Base-by-base conservation (phyloP, 1,284 basidiomycete species). In the Gomphus bonarii region DNA sequence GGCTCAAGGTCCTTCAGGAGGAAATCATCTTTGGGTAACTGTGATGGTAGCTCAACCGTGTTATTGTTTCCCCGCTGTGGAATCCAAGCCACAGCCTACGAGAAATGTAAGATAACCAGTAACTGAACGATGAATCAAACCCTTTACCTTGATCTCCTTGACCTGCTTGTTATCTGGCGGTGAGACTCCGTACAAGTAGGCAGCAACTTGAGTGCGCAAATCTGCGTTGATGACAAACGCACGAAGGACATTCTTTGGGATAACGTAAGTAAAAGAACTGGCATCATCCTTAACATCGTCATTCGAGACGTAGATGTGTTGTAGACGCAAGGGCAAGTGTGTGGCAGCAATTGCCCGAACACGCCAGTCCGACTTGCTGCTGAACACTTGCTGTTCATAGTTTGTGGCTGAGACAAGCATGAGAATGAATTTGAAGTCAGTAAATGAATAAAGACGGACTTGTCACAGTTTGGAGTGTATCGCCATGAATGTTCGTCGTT, bases 291-390 rank as follows among this genome's bases (percentile, higher is more conserved):
- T 95, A 66, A 99, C 94, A 67, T 99, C 95, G 67, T 99, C 95
- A 68, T 98, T 99, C 49, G 94, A 97, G 42, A 99, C 97, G 69
- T 97, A 98, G 69, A 98, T 95, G 69, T 99, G 94, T 70, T 98
- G 95, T 59, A 97, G 79, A 67, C 97, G 91, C 54, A 99, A 84
- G 16, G 95, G 86, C 61, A 99, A 79, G 71, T 99, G 95, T 44
- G 95, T 99, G 0, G 97, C 90, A 6, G 90, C 93, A 64, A 98
- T 95, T 16, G 95, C 95, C 60, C 95, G 87, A 20, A 97, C 89
- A 64, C 97, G 91, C 97, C 97, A 99, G 71, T 99, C 97, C 12
- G 95, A 97, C 77, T 99, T 99, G 76, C 88, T 93, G 68, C 91
- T 94, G 75, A 99, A 99, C 25, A 93, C 88, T 68, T 94, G 88